Conservation (phyloP, 1,284 basidiomycete genomes). For the Stereum hirsutum region DNA sequence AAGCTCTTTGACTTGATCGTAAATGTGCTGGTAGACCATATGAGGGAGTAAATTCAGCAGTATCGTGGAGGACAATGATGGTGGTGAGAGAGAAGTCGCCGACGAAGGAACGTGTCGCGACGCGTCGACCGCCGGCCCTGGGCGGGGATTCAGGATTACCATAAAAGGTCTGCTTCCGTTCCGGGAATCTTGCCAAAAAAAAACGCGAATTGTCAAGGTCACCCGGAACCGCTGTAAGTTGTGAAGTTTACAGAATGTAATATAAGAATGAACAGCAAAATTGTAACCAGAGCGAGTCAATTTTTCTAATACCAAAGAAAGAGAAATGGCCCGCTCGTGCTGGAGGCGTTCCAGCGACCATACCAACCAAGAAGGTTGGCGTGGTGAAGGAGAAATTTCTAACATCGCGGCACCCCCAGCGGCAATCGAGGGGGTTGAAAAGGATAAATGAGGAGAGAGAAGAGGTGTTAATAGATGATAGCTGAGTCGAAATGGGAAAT, state of each 20-base stretch:
- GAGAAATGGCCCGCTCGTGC: background rate
- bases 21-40: no score
- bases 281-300: background rate
- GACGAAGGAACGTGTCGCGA: no score
- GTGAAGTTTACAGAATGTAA: background rate
- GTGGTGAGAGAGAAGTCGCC: no score
- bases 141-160: no score
- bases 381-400: conserved; percentile 8
- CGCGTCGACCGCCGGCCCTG: no score
- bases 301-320: background rate
- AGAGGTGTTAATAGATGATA: conserved; percentile 5
- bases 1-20: no score
- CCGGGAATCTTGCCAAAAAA: no score
- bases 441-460: conserved; percentile 14
- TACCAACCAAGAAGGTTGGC: conserved; percentile 15
- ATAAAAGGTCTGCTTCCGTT: no score
- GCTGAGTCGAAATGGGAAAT: conserved; percentile 15
- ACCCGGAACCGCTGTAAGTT: no score
- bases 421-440: conserved; percentile 15
- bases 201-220: no score
- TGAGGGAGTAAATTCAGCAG: no score
- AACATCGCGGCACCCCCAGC: conserved; percentile 20
- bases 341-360: background rate
- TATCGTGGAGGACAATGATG: no score
- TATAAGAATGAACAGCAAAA: background rate